Evolutionary conservation across 495 filamentous ascomycete species (phyloP).

Genomic region (Hyaloscypha variabilis): DNA sequence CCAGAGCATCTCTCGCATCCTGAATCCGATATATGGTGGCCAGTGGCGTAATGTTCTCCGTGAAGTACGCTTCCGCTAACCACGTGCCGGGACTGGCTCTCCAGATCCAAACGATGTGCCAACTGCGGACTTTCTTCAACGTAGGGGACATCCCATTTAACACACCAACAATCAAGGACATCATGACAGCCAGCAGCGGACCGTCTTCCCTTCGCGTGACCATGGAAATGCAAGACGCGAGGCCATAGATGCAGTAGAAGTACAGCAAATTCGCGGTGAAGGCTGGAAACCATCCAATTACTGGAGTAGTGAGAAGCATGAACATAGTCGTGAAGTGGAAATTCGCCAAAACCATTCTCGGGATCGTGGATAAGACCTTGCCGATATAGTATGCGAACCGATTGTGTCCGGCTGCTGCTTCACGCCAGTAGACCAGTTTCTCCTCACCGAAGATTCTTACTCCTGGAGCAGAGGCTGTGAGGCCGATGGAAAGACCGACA

Average conservation of each 20-base stretch:
- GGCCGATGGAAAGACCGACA: constrained; percentile 53
- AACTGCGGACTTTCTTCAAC: constrained; percentile 46
- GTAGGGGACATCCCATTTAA: constrained; percentile 52
- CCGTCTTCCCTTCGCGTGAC: constrained; percentile 49
- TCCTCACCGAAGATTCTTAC: constrained; percentile 61
- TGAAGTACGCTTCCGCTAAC: constrained; percentile 59
- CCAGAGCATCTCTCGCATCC: constrained; percentile 36
- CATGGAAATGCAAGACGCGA: constrained; percentile 54
- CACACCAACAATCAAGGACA: constrained; percentile 48
- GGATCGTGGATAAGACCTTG: constrained; percentile 52
- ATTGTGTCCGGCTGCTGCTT: constrained; percentile 56
- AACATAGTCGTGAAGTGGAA: constrained; percentile 58
- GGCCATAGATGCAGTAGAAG: constrained; percentile 61
- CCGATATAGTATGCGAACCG: constrained; percentile 56
- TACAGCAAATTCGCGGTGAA: constrained; percentile 54
- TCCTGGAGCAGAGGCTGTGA: constrained; percentile 53
- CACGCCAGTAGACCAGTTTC: constrained; percentile 53
- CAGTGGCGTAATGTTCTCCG: constrained; percentile 47
- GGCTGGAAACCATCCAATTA: constrained; percentile 45
- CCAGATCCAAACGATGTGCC: constrained; percentile 62
- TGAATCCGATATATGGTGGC: constrained; percentile 49
- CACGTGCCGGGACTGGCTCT: constrained; percentile 53
- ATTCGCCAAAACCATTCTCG: constrained; percentile 50
- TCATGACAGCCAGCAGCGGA: constrained; percentile 50
- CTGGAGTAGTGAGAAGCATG: constrained; percentile 49